A percentile compares a stretch with the other conserved stretches of the same genome.
Conservation (phyloP, 2,329 filamentous ascomycete species). For the Myotisia sp. region DNA sequence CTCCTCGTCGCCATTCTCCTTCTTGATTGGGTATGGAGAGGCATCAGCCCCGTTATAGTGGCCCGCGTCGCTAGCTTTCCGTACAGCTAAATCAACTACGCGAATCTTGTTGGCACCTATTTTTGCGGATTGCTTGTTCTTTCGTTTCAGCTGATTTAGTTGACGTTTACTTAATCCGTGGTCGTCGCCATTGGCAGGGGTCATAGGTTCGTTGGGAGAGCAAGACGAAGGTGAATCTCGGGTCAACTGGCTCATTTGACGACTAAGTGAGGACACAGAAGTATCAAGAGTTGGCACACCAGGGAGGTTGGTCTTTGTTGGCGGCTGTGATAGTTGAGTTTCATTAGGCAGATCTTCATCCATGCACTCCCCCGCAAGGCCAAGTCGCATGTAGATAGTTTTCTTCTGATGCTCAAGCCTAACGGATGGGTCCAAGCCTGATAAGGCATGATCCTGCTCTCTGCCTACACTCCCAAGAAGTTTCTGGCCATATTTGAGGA, state of each 20-base stretch:
- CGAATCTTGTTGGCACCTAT: slow-evolving; percentile 79
- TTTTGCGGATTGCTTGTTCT: slow-evolving; percentile 79
- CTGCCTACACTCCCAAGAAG: slow-evolving; percentile 68
- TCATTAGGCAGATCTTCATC: slow-evolving; percentile 68
- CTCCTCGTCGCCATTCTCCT: slow-evolving; percentile 43
- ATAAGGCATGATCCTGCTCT: slow-evolving; percentile 71
- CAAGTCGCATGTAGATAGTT: slow-evolving; percentile 65
- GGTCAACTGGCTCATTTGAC: slow-evolving; percentile 33
- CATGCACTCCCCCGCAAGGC: slow-evolving; percentile 67
- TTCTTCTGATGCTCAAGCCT: slow-evolving; percentile 81
- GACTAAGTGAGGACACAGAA: slow-evolving; percentile 27
- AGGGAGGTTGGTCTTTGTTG: slow-evolving; percentile 10
- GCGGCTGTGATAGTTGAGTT: slow-evolving; percentile 30
- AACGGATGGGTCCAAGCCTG: slow-evolving; percentile 64
- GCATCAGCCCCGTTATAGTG: slow-evolving; percentile 30
- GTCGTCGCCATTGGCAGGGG: slow-evolving; percentile 45
- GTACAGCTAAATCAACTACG: slow-evolving; percentile 70
- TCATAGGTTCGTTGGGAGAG: slow-evolving; percentile 33
- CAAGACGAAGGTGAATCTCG: slow-evolving; percentile 26
- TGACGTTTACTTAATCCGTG: slow-evolving; percentile 75
- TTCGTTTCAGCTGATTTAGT: slow-evolving; percentile 85
- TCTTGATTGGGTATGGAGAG: slow-evolving; percentile 44
- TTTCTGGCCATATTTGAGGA: slow-evolving; percentile 71
- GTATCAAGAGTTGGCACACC: slow-evolving; percentile 43
- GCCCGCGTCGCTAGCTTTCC: slow-evolving; percentile 49